phyloP scores from a whole-genome alignment of 2,329 filamentous ascomycete species.

The Neopestalotiopsis clavispora region DNA sequence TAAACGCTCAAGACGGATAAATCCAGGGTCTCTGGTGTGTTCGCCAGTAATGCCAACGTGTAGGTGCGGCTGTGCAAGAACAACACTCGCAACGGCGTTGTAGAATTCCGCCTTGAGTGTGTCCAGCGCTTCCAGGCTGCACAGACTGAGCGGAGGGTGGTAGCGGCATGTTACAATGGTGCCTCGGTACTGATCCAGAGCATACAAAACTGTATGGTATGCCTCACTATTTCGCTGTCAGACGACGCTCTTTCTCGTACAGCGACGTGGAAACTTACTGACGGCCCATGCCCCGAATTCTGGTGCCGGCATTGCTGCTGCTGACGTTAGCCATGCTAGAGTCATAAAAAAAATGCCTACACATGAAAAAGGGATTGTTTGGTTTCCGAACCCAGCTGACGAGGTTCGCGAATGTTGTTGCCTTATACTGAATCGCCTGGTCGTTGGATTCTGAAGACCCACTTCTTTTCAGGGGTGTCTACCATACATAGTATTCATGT shows the following conservation, averaged over 20 bases:
- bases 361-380: no score
- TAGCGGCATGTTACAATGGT: constrained; percentile 28
- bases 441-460: no score
- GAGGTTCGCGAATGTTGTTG: no score
- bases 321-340: background rate
- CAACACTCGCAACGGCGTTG: constrained; percentile 20
- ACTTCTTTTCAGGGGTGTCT: no score
- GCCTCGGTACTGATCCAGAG: constrained; percentile 26
- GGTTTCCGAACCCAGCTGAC: no score
- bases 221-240: constrained; percentile 21
- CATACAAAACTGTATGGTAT: constrained; percentile 29
- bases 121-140: constrained; percentile 5
- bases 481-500: no score
- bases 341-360: background rate
- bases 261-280: constrained; percentile 1
- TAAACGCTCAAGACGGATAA: constrained; percentile 24
- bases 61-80: constrained; percentile 26
- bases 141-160: constrained; percentile 22
- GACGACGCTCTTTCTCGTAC: background rate
- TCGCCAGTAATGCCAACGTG: constrained; percentile 26
- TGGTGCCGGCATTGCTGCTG: background rate
- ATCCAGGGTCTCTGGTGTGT: constrained; percentile 22
- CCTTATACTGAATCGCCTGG: no score
- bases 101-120: constrained; percentile 21
- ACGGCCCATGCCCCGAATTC: background rate